phyloP scores from a whole-genome alignment of 768 basidiomycete genomes.

The Dacryopinax spathularia region DNA sequence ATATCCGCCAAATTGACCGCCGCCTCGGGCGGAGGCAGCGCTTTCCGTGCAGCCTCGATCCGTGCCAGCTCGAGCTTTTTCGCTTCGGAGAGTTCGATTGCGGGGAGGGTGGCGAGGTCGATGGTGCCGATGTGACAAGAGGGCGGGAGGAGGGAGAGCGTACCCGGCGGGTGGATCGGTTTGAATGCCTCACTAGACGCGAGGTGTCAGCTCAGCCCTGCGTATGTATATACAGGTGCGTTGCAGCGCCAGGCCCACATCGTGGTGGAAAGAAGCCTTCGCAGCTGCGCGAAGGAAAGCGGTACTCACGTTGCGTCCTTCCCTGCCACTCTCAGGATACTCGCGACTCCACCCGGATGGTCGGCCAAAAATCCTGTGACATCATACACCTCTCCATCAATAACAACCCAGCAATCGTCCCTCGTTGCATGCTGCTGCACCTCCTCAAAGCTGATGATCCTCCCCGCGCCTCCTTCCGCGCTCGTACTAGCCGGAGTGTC shows the following conservation, averaged over 20 bases:
- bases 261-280: background rate
- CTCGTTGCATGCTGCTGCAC: background rate
- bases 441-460: background rate
- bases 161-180: conserved; percentile 74
- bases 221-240: background rate
- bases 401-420: conserved; percentile 60
- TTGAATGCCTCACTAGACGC: conserved; percentile 45
- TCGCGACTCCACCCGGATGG: conserved; percentile 68
- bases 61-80: conserved; percentile 47
- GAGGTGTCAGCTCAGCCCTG: background rate
- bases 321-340: conserved; percentile 75
- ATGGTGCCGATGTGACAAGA: conserved; percentile 63
- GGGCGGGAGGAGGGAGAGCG: conserved; percentile 52
- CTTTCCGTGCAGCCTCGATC: conserved; percentile 43
- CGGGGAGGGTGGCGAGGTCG: conserved; percentile 27
- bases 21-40: conserved; percentile 49
- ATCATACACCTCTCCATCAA: conserved; percentile 69
- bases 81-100: conserved; percentile 28
- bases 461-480: background rate
- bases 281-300: background rate
- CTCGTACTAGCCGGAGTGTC: background rate
- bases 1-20: conserved; percentile 70
- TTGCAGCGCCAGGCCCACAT: background rate
- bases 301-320: conserved; percentile 43
- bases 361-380: conserved; percentile 68